These are phyloP conservation scores for Chaetomiaceae sp. DNA, from an alignment of 2,329 filamentous ascomycete species.

Conservation along the genomic window DNA sequence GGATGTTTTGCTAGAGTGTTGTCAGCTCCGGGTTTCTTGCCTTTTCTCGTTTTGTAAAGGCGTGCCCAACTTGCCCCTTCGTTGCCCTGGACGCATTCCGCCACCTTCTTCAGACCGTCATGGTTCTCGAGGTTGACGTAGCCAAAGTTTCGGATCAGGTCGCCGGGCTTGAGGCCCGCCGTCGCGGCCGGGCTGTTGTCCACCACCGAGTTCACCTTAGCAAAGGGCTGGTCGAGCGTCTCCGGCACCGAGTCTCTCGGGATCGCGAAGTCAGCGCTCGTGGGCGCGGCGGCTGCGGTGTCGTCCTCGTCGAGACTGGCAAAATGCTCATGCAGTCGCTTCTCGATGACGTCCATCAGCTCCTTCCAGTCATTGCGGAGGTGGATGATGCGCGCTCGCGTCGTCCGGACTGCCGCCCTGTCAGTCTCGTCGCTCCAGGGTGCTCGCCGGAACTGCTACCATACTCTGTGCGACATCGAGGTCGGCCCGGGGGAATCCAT, in stretches of 20 bases:
- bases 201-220: conserved; percentile 80
- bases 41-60: not conserved
- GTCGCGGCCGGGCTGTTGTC: conserved; percentile 71
- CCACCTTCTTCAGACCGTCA: conserved; percentile 76
- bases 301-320: conserved; percentile 57
- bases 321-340: conserved; percentile 83
- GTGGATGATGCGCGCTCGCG: conserved; percentile 79
- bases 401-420: conserved; percentile 73
- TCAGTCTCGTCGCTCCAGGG: conserved; percentile 12
- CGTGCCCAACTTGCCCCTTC: conserved; percentile 62
- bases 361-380: conserved; percentile 91
- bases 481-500: conserved; percentile 89
- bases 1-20: conserved; percentile 54
- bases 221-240: conserved; percentile 56
- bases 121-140: conserved; percentile 78
- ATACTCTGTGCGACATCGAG: conserved; percentile 91
- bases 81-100: conserved; percentile 82
- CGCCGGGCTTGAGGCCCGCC: conserved; percentile 74
- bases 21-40: conserved; percentile 21
- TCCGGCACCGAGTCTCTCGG: conserved; percentile 32
- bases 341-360: conserved; percentile 77
- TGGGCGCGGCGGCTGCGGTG: conserved; percentile 24
- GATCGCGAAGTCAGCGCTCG: conserved; percentile 23
- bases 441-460: conserved; percentile 18
- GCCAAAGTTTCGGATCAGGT: conserved; percentile 80